These are phyloP conservation scores for Helminthosporium solani DNA, from an alignment of 2,329 filamentous ascomycete genomes.

Conservation along the genomic window DNA sequence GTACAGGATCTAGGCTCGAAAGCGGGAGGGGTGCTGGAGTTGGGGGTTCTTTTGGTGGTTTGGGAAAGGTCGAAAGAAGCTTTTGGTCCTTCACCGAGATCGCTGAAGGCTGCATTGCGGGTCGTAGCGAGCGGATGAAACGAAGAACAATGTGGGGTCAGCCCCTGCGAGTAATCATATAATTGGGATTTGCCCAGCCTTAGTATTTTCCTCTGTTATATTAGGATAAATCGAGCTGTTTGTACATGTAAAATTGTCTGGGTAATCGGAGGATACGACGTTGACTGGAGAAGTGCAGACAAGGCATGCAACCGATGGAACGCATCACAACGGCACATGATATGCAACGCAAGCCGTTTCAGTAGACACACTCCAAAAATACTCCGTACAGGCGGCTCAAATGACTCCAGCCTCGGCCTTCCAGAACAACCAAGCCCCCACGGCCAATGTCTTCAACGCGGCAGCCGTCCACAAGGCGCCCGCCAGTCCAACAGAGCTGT, in stretches of 20 bases:
- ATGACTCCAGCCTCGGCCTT: constrained; percentile 31
- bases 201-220: not conserved
- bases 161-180: not conserved
- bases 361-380: not conserved
- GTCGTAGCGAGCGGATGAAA: not conserved
- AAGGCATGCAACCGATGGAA: not conserved
- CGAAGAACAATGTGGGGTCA: not conserved
- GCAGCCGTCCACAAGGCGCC: constrained; percentile 54
- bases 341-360: constrained; percentile 5
- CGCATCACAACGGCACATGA: not conserved
- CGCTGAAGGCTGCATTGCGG: not conserved
- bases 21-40: not conserved
- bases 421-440: constrained; percentile 47
- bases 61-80: constrained; percentile 15
- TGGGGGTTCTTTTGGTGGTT: constrained; percentile 7
- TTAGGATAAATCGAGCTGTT: not conserved
- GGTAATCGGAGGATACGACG: not conserved
- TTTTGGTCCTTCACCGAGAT: constrained; percentile 5
- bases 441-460: constrained; percentile 41
- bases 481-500: constrained; percentile 53
- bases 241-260: not conserved
- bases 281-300: not conserved
- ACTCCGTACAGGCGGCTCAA: constrained; percentile 1
- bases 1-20: constrained; percentile 3
- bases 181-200: not conserved